Base-by-base conservation (phyloP, 2,329 filamentous ascomycete genomes). In the Emergomyces pasteurianus region DNA sequence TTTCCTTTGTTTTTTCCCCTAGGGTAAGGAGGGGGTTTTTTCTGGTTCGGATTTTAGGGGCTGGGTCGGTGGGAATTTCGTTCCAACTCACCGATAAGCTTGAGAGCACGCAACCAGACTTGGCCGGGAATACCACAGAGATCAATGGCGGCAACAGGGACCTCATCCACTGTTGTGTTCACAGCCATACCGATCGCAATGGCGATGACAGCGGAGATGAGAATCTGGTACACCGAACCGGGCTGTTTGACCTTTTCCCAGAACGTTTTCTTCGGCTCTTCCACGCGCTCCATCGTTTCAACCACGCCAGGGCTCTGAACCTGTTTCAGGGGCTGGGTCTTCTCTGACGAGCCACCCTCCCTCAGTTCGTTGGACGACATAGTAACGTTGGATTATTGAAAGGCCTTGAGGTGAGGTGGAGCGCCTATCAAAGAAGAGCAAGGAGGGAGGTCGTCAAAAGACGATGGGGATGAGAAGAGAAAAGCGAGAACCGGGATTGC, bases 121-220 rank as follows among this genome's bases (percentile, higher is more conserved):
- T 71, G 70, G 36, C 80, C 80, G 1, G 78, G 79, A 60, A 82
- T 81, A 6, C 70, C 74, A n/a, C 80, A 67, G 54, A 82, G 67
- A 1, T 72, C 72, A 1, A 71, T 70, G 0, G 72, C 78, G 1
- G 77, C 74, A 5, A 73, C 69, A 0, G 78, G 79, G 2, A 82
- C 72, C 0, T 76, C 63, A 0, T 76, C 72, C 9, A 78, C 76
- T 5, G 72, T 72, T 0, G 74, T 71, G 10, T 75, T 75, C 2
- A 82, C 74, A 7, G 72, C 71, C 58, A 82, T 60, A 46, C 80
- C 80, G 46, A 82, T 81, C 10, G 69, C 76, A 36, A 82, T 78
- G 38, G 78, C 80, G n/a, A 80, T 42, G 1, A 75, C 58, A 14
- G 80, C 80, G 1, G 79, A 78, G 36, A 72, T 67, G 65, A 82